Evolutionary conservation across 495 filamentous ascomycete genomes (phyloP).

Genomic region (Neurospora sp.): DNA sequence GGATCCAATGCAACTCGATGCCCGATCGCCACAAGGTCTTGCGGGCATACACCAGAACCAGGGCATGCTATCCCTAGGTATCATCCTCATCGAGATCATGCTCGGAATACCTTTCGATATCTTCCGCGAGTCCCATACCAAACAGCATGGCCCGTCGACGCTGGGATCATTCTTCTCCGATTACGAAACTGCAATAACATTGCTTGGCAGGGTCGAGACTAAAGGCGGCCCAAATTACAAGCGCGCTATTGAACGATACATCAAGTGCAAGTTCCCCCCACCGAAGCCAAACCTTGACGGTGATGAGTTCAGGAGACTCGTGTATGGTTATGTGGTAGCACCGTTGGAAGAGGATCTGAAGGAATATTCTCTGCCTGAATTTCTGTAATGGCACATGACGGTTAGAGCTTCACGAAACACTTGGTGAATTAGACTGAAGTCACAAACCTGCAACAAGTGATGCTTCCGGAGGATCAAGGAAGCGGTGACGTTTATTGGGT

Average conservation of each 20-base stretch:
- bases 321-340: neutral
- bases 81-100: constrained; percentile 12
- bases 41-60: neutral
- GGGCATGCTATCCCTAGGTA: constrained; percentile 6
- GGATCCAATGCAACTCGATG: neutral
- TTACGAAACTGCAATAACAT: neutral
- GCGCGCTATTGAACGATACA: constrained; percentile 7
- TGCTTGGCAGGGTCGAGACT: neutral
- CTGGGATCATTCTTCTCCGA: neutral
- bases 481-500: neutral
- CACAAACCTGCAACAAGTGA: neutral
- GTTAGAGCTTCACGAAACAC: neutral
- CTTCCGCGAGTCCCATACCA: neutral
- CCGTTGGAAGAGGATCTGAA: neutral
- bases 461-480: neutral
- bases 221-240: constrained; percentile 5
- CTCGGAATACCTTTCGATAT: constrained; percentile 3
- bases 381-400: neutral
- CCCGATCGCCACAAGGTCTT: neutral
- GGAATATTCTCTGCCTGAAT: too few relatives aligned
- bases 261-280: neutral
- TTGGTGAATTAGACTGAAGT: neutral
- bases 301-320: neutral
- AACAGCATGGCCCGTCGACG: neutral
- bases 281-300: neutral